Conservation (phyloP, 1,284 basidiomycete genomes). For the Singerocomus inundabilis region DNA sequence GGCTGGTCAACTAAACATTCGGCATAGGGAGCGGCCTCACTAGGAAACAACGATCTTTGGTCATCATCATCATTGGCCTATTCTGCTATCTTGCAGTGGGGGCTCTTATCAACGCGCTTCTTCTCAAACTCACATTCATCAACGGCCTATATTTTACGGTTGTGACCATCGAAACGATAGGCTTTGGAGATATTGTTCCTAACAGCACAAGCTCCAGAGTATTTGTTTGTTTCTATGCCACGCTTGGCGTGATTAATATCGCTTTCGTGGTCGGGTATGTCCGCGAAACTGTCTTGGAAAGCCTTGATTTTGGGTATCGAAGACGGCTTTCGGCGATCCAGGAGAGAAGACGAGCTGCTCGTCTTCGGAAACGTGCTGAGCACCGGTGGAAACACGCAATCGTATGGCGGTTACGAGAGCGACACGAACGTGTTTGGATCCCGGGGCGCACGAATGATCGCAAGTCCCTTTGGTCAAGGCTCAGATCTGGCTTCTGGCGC, state of each 20-base stretch:
- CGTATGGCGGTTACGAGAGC: conserved; percentile 52
- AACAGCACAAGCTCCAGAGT: conserved; percentile 45
- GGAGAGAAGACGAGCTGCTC: conserved; percentile 39
- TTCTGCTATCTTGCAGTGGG: conserved; percentile 75
- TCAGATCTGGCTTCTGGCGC: conserved; percentile 13
- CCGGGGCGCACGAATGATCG: conserved; percentile 15
- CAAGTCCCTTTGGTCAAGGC: conserved; percentile 12
- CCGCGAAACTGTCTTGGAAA: conserved; percentile 72
- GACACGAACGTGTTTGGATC: conserved; percentile 52
- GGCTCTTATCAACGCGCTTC: conserved; percentile 54
- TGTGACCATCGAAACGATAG: conserved; percentile 72
- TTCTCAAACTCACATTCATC: conserved; percentile 64
- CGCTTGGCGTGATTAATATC: conserved; percentile 60
- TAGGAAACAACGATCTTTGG: conserved; percentile 73
- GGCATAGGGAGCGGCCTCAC: conserved; percentile 72
- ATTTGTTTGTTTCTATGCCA: conserved; percentile 58
- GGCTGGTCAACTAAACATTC: not conserved
- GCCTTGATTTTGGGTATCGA: conserved; percentile 59
- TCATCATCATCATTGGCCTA: conserved; percentile 74
- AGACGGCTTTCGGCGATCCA: conserved; percentile 46
- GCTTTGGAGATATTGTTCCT: conserved; percentile 77
- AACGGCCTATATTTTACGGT: conserved; percentile 71
- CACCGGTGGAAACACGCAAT: conserved; percentile 57
- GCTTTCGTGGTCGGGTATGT: conserved; percentile 65
- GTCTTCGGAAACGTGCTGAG: conserved; percentile 40